phyloP scores from a whole-genome alignment of 2,329 filamentous ascomycete genomes.

The Scolecobasidium constrictum region DNA sequence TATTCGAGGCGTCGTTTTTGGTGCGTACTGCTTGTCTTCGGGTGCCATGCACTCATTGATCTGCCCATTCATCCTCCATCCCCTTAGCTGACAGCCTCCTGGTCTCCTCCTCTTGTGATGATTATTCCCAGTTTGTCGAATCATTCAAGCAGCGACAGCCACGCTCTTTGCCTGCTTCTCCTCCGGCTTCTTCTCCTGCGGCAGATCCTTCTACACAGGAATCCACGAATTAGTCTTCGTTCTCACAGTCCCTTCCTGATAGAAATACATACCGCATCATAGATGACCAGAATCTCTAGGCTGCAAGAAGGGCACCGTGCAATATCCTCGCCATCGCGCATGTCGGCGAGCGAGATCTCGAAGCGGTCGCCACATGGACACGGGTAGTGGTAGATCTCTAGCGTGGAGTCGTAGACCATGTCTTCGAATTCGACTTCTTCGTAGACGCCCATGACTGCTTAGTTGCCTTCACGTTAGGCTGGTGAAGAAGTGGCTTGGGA shows the following conservation, averaged over 20 bases:
- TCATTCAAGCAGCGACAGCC: conserved; percentile 5
- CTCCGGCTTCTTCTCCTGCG: conserved; percentile 4
- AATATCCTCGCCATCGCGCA: conserved; percentile 83
- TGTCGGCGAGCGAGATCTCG: conserved; percentile 74
- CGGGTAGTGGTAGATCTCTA: conserved; percentile 89
- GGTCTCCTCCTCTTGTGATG: too few species aligned
- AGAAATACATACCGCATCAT: conserved; percentile 52
- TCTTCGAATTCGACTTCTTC: conserved; percentile 99
- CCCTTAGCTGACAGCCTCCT: too few species aligned
- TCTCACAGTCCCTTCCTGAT: not conserved
- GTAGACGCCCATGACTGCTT: conserved; percentile 56
- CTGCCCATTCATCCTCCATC: too few species aligned
- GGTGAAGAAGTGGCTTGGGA: too few species aligned
- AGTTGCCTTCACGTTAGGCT: not conserved
- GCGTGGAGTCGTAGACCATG: conserved; percentile 76
- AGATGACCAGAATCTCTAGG: conserved; percentile 92
- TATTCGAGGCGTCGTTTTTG: too few species aligned
- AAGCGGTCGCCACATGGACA: conserved; percentile 97
- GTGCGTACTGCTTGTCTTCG: too few species aligned
- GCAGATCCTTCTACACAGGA: conserved; percentile 6
- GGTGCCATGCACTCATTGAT: too few species aligned
- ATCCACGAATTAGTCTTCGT: conserved; percentile 1
- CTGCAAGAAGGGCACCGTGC: conserved; percentile 97
- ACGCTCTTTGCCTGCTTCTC: conserved; percentile 4
- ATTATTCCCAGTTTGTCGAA: too few species aligned